phyloP scores from a whole-genome alignment of 164 flowering plant species.

The Echeveria elegans region DNA sequence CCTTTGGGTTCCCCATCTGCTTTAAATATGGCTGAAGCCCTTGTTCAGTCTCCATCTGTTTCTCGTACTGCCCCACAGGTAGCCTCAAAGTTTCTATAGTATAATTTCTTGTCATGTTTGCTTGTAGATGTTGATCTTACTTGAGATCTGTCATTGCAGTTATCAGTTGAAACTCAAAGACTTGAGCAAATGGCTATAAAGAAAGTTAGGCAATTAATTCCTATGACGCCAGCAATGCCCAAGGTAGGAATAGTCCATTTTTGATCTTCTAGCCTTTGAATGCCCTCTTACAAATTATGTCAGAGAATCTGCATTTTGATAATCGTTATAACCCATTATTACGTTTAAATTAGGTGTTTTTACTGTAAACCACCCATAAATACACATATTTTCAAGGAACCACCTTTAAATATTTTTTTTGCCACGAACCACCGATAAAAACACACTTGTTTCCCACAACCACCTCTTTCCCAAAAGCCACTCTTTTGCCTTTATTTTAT shows the following conservation, averaged over 20 bases:
- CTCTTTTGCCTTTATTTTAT: too few relatives aligned
- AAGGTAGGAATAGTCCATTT: conserved; percentile 11
- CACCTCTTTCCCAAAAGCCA: too few relatives aligned
- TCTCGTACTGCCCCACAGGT: conserved; percentile 61
- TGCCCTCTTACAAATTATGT: background rate
- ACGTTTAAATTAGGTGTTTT: background rate
- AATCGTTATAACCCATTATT: background rate
- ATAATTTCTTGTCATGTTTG: conserved; percentile 2
- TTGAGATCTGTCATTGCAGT: conserved; percentile 15
- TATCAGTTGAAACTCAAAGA: conserved; percentile 50
- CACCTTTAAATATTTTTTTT: too few relatives aligned
- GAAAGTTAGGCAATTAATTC: conserved; percentile 66
- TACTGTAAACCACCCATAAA: too few relatives aligned
- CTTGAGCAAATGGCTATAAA: conserved; percentile 63
- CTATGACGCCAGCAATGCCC: conserved; percentile 47
- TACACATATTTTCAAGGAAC: too few relatives aligned
- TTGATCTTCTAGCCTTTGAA: background rate
- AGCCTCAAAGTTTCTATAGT: conserved; percentile 4
- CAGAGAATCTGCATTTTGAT: background rate
- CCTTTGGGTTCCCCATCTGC: conserved; percentile 20
- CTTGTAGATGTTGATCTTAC: background rate
- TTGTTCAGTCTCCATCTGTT: conserved; percentile 40
- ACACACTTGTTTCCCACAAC: too few relatives aligned
- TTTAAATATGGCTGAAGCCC: conserved; percentile 1
- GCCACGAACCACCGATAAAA: too few relatives aligned